phyloP scores from a whole-genome alignment of 345 rosid genomes.

The Moricandia arvensis region DNA sequence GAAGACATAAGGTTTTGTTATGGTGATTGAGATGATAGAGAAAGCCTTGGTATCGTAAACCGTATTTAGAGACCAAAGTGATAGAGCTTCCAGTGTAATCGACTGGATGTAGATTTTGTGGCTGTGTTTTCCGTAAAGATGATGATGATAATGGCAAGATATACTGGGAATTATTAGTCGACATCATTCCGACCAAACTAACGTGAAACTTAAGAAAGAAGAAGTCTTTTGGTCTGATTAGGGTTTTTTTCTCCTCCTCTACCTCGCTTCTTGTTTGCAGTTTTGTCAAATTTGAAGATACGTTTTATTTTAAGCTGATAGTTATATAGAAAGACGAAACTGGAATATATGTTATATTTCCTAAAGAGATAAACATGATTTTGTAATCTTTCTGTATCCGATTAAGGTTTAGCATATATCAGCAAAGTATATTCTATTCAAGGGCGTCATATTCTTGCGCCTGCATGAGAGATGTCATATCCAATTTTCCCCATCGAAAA shows the following conservation, averaged over 20 bases:
- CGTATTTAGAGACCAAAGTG: constrained; percentile 45
- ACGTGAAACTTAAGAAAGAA: background rate
- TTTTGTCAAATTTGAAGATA: background rate
- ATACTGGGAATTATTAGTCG: background rate
- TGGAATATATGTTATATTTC: background rate
- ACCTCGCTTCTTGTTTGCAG: background rate
- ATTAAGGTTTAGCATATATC: background rate
- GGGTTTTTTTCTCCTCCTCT: background rate
- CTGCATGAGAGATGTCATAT: too few species aligned
- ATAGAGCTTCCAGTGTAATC: constrained; percentile 43
- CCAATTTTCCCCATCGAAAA: too few species aligned
- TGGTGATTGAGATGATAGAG: constrained; percentile 36
- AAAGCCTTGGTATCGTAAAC: constrained; percentile 49
- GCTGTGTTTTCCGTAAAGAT: background rate
- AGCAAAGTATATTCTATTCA: background rate
- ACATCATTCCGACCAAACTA: constrained; percentile 16
- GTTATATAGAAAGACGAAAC: background rate
- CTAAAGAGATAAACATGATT: background rate
- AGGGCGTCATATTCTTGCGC: background rate
- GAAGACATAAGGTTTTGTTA: constrained; percentile 43
- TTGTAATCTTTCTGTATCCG: background rate
- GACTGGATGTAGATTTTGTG: constrained; percentile 18
- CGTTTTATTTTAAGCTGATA: background rate
- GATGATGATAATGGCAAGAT: constrained; percentile 1
- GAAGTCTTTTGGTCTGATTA: background rate